These are phyloP conservation scores for Colletotrichum musicola DNA, from an alignment of 2,329 filamentous ascomycete genomes.

Conservation along the genomic window DNA sequence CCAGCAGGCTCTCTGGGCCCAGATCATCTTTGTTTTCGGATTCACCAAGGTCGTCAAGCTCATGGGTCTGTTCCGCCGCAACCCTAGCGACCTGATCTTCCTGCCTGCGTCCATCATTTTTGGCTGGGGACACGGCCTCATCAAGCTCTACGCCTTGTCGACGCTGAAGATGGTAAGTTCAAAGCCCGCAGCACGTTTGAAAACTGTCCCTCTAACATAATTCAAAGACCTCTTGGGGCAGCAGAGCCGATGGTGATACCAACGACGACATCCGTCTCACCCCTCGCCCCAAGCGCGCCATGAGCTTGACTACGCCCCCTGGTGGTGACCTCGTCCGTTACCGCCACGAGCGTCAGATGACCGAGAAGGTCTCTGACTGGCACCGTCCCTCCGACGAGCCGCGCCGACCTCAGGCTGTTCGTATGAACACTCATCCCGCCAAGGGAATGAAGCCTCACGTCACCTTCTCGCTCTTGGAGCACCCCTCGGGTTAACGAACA, in stretches of 20 bases:
- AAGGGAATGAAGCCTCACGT: conserved; percentile 37
- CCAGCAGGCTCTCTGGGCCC: conserved; percentile 68
- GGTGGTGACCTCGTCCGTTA: conserved; percentile 61
- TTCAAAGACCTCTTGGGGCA: conserved; percentile 90
- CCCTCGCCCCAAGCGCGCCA: conserved; percentile 56
- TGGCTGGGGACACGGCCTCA: conserved; percentile 91
- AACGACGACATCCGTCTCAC: conserved; percentile 81
- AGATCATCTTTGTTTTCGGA: conserved; percentile 80
- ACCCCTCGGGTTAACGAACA: conserved; percentile 21
- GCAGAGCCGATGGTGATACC: conserved; percentile 89
- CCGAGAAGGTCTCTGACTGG: conserved; percentile 41
- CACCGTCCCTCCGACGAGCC: conserved; percentile 21
- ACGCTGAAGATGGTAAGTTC: conserved; percentile 84
- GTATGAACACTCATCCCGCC: conserved; percentile 34
- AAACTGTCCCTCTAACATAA: neutral
- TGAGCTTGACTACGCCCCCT: conserved; percentile 59
- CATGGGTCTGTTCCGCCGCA: conserved; percentile 85
- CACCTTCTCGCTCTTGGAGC: conserved; percentile 35
- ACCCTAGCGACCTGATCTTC: conserved; percentile 84
- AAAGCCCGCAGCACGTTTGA: neutral
- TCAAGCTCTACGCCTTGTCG: conserved; percentile 89
- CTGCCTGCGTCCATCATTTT: conserved; percentile 90
- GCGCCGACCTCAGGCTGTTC: conserved; percentile 36
- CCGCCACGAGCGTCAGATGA: conserved; percentile 56
- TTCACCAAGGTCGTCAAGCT: conserved; percentile 95